These are phyloP conservation scores for Agrocybe chaxingu DNA, from an alignment of 768 basidiomycete species.

Conservation along the genomic window DNA sequence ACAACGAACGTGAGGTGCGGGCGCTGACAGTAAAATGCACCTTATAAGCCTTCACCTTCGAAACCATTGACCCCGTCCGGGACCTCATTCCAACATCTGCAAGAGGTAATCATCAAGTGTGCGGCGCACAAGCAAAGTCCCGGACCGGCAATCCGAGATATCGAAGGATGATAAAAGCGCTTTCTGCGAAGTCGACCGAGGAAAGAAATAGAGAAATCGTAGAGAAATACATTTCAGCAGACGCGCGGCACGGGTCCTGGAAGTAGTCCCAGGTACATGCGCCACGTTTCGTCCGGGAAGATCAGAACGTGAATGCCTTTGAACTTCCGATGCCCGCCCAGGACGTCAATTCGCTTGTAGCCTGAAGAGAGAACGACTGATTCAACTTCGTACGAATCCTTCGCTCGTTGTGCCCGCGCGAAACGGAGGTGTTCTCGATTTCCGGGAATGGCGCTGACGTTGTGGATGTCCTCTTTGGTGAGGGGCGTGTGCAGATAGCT, in stretches of 20 bases:
- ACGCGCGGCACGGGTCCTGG: conserved; percentile 21
- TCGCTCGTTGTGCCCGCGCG: conserved; percentile 32
- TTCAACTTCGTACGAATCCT: conserved; percentile 34
- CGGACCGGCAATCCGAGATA: too few species aligned
- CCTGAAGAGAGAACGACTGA: conserved; percentile 36
- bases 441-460: conserved; percentile 21
- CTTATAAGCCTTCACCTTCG: too few species aligned
- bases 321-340: conserved; percentile 44
- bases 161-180: too few species aligned
- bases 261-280: conserved; percentile 43
- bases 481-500: conserved; percentile 44
- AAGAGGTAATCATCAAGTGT: too few species aligned
- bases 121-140: too few species aligned
- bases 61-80: too few species aligned
- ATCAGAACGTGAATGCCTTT: conserved; percentile 40
- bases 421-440: conserved; percentile 20
- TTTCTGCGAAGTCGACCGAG: too few species aligned
- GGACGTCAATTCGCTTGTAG: conserved; percentile 46
- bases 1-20: too few species aligned
- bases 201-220: too few species aligned
- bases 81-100: too few species aligned
- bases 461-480: conserved; percentile 27
- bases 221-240: not conserved
- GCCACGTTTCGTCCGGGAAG: conserved; percentile 37
- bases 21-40: too few species aligned